These are phyloP conservation scores for Puccinia brachypodii DNA, from an alignment of 1,284 basidiomycete genomes.

Conservation along the genomic window DNA sequence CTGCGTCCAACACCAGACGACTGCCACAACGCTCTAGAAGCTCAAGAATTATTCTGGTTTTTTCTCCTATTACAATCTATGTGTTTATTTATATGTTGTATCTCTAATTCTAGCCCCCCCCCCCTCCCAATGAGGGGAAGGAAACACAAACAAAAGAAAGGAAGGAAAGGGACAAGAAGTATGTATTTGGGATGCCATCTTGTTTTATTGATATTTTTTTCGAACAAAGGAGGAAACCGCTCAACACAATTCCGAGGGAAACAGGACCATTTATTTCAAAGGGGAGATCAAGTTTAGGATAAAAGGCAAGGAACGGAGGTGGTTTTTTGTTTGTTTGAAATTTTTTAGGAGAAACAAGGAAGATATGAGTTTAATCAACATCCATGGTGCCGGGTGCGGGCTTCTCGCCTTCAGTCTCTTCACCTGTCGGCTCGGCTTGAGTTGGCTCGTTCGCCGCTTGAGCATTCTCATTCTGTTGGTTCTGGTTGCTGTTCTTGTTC, in stretches of 20 bases:
- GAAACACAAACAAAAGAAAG: not conserved
- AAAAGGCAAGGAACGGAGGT: not conserved
- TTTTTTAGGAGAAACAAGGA: not conserved
- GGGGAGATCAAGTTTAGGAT: not conserved
- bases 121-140: not conserved
- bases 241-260: not conserved
- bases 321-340: not conserved
- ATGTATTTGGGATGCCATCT: not conserved
- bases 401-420: slow-evolving; percentile 16
- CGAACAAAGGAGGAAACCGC: not conserved
- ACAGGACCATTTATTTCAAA: not conserved
- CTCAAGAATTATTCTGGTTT: not conserved
- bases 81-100: not conserved
- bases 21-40: too few relatives aligned
- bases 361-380: slow-evolving; percentile 33
- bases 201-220: too few relatives aligned
- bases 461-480: slow-evolving; percentile 34
- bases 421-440: slow-evolving; percentile 20
- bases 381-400: slow-evolving; percentile 26
- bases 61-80: not conserved
- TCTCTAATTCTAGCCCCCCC: not conserved
- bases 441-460: slow-evolving; percentile 27
- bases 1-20: too few relatives aligned
- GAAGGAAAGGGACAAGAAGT: not conserved
- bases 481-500: slow-evolving; percentile 12